Evolutionary conservation across 1,284 basidiomycete species (phyloP).

Genomic region (Inonotus obliquus): DNA sequence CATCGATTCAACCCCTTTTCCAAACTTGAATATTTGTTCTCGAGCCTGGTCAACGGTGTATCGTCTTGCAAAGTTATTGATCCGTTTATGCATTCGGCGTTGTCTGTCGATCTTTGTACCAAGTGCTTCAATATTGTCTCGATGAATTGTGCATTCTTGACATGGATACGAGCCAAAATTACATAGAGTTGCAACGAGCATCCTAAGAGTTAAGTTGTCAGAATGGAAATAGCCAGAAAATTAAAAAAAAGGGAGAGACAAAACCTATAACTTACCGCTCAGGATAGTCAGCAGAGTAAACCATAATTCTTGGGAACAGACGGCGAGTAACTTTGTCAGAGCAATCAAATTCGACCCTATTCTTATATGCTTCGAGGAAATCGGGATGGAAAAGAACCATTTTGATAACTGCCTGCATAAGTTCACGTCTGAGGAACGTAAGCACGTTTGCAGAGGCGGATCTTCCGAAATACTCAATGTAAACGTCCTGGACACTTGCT

Average conservation of each 20-base stretch:
- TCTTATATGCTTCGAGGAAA: slow-evolving; percentile 28
- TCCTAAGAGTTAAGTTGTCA: slow-evolving; percentile 20
- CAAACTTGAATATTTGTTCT: slow-evolving; percentile 20
- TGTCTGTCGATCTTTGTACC: slow-evolving; percentile 23
- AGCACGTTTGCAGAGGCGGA: slow-evolving; percentile 17
- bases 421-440: slow-evolving; percentile 30
- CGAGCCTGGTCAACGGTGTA: slow-evolving; percentile 16
- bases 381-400: slow-evolving; percentile 23
- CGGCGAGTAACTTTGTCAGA: slow-evolving; percentile 28
- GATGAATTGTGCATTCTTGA: slow-evolving; percentile 25
- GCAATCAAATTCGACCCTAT: slow-evolving; percentile 30
- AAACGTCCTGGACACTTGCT: slow-evolving; percentile 19
- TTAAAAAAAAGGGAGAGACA: too few relatives aligned
- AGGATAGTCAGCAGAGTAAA: slow-evolving; percentile 39
- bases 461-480: background rate
- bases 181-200: slow-evolving; percentile 27
- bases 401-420: slow-evolving; percentile 31
- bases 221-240: too few relatives aligned
- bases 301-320: slow-evolving; percentile 31
- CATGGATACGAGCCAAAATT: slow-evolving; percentile 27
- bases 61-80: background rate
- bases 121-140: slow-evolving; percentile 22
- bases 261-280: slow-evolving; percentile 38
- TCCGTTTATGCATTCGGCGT: background rate
- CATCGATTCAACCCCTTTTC: slow-evolving; percentile 11